Conservation (phyloP, 139 green algal genomes). For the Trebouxia sp. region DNA sequence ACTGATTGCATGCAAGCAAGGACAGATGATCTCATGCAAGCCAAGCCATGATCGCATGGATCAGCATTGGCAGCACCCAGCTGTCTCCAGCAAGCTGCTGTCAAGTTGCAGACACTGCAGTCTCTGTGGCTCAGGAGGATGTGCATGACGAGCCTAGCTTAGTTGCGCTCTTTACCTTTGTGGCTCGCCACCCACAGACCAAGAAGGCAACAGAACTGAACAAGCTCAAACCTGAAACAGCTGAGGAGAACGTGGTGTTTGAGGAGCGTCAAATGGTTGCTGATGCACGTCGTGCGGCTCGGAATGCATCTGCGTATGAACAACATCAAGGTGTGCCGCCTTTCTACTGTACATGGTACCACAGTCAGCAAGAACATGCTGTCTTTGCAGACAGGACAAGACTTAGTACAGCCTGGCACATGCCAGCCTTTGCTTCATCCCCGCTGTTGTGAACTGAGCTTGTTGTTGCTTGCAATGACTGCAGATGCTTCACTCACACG, state of each 20-base stretch:
- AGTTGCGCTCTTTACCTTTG: constrained; percentile 73
- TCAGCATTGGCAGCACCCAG: too few species aligned
- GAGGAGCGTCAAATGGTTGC: constrained; percentile 52
- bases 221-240: constrained; percentile 48
- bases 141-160: constrained; percentile 42
- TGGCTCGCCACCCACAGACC: constrained; percentile 66
- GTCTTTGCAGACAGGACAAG: not conserved
- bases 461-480: not conserved
- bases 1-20: too few species aligned
- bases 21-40: too few species aligned
- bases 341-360: not conserved
- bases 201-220: constrained; percentile 56
- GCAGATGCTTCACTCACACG: too few species aligned
- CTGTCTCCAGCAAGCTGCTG: too few species aligned
- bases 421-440: too few species aligned
- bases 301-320: constrained; percentile 27
- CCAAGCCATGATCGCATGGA: not conserved
- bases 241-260: constrained; percentile 44
- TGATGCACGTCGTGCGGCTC: constrained; percentile 47
- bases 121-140: not conserved
- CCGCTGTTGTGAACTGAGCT: too few species aligned
- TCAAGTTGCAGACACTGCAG: not conserved
- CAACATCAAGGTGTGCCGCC: not conserved
- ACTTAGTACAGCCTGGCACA: not conserved
- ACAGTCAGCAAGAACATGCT: not conserved